Evolutionary conservation across 2,329 filamentous ascomycete genomes (phyloP), one percentile per base, ranked within the genome.

Genomic region (Herpotrichia juniperi): DNA sequence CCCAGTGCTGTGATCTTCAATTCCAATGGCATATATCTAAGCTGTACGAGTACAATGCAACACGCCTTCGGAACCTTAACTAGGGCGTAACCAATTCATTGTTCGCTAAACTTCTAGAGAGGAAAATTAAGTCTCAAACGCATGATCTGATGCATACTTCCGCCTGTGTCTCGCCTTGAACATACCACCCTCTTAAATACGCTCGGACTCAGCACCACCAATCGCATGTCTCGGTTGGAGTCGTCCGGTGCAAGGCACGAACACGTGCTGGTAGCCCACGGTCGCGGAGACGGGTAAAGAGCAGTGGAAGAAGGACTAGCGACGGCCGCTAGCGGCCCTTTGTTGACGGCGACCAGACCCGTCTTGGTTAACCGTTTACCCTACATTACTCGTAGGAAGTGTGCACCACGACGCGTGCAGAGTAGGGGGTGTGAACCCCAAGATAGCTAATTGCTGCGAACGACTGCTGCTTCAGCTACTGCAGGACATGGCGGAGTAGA

Each of bases 241-340:
- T 19, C 3, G 17, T 37, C 34, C 16, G 17, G 34, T 19, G n/a
- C 19, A 19, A 5, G 16, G 12, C 8, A 14, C 16, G 17, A 6
- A 14, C 17, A 37, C 12, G 34, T 14, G 31, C 31, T 4, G 3
- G 35, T 64, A 4, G 56, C 62, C 4, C 64, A 63, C 26, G 68
- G 68, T 0, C 52, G 64, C 0, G 71, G 28, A 22, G 9, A 26
- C 26, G 42, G 42, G n/a, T 31, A 32, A 45, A 31, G 21, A 19
- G n/a, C n/a, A 19, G 17, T 17, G 21, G 16, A 21, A 9, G 11
- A 10, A 19, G 39, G 21, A 42, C 11, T 42, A 32, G 22, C 39
- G 22, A n/a, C 21, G 39, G 25, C 10, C 39, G 34, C 17, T 8
- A 42, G 39, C 22, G 11, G 39, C 39, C 39, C 39, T 31, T 9